Conservation (phyloP, 2,329 filamentous ascomycete genomes). For the Fusarium udum region DNA sequence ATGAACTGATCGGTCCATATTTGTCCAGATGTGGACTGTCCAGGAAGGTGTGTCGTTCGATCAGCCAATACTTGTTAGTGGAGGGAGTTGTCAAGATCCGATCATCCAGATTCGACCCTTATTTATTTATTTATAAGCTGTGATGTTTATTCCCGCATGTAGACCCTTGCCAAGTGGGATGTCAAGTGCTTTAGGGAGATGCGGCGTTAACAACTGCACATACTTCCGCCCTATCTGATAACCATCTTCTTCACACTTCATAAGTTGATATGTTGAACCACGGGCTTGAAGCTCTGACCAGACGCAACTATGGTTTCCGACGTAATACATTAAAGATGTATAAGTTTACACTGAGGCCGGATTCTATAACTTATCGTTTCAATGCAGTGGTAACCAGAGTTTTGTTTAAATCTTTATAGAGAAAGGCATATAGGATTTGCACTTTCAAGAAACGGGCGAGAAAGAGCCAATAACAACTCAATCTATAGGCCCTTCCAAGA, state of each 20-base stretch:
- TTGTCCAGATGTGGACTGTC: not conserved
- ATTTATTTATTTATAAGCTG: not conserved
- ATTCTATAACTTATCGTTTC: not conserved
- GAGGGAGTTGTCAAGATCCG: not conserved
- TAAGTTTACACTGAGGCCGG: no score
- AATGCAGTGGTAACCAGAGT: not conserved
- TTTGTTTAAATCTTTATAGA: not conserved
- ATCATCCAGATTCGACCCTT: not conserved
- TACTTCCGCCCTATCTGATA: not conserved
- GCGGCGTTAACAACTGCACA: not conserved
- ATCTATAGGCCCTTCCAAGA: no score
- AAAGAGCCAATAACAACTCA: rapidly evolving
- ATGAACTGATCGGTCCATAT: constrained; percentile 1
- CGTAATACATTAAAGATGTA: not conserved
- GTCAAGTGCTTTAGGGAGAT: not conserved
- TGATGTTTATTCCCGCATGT: not conserved
- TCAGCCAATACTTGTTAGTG: not conserved
- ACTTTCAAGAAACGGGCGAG: not conserved
- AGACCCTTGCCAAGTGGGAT: constrained; percentile 14
- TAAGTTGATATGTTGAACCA: not conserved
- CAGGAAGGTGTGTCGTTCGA: not conserved
- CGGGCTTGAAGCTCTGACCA: rapidly evolving
- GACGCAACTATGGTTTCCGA: no score
- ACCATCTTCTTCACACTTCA: no score
- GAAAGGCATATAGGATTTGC: not conserved